Conservation (phyloP, 257 asterid species). For the Scutellaria barbata region DNA sequence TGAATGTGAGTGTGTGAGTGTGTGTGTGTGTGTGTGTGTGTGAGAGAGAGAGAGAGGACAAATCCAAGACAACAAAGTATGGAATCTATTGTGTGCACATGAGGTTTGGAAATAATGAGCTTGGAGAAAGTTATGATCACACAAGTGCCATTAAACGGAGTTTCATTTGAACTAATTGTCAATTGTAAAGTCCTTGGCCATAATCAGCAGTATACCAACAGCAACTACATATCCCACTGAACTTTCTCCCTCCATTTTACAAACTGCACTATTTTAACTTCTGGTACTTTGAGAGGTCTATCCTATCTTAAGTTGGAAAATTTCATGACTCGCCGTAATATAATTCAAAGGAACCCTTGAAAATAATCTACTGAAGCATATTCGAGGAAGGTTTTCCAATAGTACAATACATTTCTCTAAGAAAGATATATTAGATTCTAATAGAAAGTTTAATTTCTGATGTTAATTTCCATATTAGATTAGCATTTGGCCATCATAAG, state of each 20-base stretch:
- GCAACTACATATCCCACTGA: background rate
- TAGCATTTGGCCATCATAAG: conserved; percentile 3
- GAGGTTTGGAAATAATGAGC: background rate
- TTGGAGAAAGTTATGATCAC: conserved; percentile 9
- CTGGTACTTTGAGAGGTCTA: background rate
- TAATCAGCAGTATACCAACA: background rate
- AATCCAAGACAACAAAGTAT: background rate
- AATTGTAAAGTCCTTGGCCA: conserved; percentile 8
- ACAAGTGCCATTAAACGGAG: background rate
- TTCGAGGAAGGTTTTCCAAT: conserved; percentile 8
- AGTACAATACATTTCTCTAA: background rate
- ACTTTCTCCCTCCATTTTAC: background rate
- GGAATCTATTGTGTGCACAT: background rate
- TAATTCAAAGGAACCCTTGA: conserved; percentile 8
- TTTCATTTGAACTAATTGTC: conserved; percentile 2
- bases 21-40: no score
- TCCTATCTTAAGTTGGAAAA: conserved; percentile 4
- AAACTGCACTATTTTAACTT: background rate
- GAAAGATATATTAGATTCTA: conserved; percentile 2
- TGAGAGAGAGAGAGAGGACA: background rate
- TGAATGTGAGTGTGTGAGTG: background rate
- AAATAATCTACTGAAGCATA: background rate
- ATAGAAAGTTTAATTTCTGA: background rate
- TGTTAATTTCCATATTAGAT: background rate
- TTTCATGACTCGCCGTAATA: conserved; percentile 1